Base-by-base conservation (phyloP, 2,329 filamentous ascomycete species). In the Cercospora zeina region DNA sequence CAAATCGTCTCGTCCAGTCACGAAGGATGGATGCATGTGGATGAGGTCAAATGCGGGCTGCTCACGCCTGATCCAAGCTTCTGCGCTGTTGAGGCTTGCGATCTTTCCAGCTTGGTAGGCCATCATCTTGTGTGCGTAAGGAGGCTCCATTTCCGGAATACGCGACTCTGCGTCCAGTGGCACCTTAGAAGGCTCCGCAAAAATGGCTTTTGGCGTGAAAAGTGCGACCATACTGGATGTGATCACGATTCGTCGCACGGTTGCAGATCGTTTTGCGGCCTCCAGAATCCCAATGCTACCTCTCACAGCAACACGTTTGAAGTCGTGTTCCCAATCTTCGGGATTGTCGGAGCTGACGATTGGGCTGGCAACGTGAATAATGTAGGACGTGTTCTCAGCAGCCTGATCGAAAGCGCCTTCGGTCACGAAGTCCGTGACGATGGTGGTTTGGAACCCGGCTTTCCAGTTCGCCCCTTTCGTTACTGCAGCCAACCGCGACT, bases 231-330 rank as follows among this genome's bases (percentile, higher is more conserved):
- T 56, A 37, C 68, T 72, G 16, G 66, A 68, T 11, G 79, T 81
- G 54, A 82, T 77, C 16, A 81, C 75, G 8, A 81, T 67, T 13
- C 76, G 73, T 59, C 74, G 71, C n/a, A 82, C 71, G 0, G 68
- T 72, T 1, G 68, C 63, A 5, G 59, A 62, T 57, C 75, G 75
- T 14, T 69, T 49, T 1, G 78, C 79, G 0, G 77, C 71, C 24
- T 75, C 64, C 2, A 81, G 70, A 6, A 81, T 72, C 4, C 69
- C 69, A 3, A 73, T 55, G 0, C 76, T 79, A 19, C 75, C 76
- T 51, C 73, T 70, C 31, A 80, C 68, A 14, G 71, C 71, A 0
- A 71, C 68, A 9, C 65, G 37, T 60, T 65, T 53, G 54, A 67
- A 62, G 21, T 47, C 37, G 37, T 42, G 24, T 42, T 58, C 56